A percentile compares a stretch with the other conserved stretches of the same genome.
Conservation (phyloP, 176 grass and related monocot species). For the Lolium rigidum region DNA sequence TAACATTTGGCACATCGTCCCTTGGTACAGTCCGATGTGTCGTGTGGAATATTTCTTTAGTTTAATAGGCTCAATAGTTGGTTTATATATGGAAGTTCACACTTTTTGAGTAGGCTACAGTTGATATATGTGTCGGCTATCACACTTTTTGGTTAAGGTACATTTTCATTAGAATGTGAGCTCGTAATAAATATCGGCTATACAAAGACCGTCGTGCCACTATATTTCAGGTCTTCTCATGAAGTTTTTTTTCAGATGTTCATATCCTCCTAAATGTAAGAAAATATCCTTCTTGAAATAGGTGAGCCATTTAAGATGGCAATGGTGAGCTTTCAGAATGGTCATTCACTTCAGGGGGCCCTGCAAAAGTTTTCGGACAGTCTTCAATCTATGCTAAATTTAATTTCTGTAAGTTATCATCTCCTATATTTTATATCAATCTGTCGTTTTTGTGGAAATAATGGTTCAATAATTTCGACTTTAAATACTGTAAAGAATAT, state of each 20-base stretch:
- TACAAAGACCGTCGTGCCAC: not conserved
- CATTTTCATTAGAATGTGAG: too few relatives aligned
- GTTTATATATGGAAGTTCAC: too few relatives aligned
- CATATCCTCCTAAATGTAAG: not conserved
- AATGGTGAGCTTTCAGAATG: not conserved
- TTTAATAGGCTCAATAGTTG: too few relatives aligned
- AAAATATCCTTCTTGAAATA: not conserved
- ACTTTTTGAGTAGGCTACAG: too few relatives aligned
- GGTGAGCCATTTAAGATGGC: not conserved
- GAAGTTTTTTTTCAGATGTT: not conserved
- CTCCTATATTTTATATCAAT: not conserved
- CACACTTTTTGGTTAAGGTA: too few relatives aligned
- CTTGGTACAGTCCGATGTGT: too few relatives aligned
- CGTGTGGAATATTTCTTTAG: too few relatives aligned
- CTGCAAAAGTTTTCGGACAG: not conserved
- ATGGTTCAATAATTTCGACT: not conserved
- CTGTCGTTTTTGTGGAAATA: not conserved
- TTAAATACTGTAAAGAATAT: too few relatives aligned
- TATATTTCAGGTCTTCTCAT: not conserved
- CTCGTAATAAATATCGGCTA: too few relatives aligned
- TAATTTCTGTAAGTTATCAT: conserved; percentile 1
- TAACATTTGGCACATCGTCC: too few relatives aligned
- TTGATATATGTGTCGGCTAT: too few relatives aligned
- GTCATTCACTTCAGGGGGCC: not conserved
- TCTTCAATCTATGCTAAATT: not conserved